A percentile compares a stretch with the other conserved stretches of the same genome.
These are phyloP conservation scores for Powellomyces hirtus DNA, from an alignment of 192 early-diverging fungal genomes.

Conservation along the genomic window DNA sequence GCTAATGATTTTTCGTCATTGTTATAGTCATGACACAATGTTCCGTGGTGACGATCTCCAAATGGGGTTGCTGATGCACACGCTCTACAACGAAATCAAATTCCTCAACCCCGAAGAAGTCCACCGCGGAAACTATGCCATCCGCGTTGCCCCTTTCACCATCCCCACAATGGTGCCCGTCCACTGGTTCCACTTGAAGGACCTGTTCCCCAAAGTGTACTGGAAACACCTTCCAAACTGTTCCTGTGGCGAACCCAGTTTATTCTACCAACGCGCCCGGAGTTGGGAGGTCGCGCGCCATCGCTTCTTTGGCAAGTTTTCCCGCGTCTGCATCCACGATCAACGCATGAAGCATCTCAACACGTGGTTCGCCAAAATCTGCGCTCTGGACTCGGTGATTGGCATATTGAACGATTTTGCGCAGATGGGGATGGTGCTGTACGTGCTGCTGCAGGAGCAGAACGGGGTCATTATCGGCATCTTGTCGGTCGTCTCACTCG, in stretches of 20 bases:
- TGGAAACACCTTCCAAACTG: slow-evolving; percentile 1
- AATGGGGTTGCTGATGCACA: slow-evolving; percentile 23
- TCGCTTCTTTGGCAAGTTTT: slow-evolving; percentile 2
- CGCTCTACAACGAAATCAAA: neutral
- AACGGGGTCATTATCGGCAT: neutral
- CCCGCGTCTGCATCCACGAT: neutral
- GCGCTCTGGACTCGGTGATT: neutral
- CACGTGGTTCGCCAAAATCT: slow-evolving; percentile 11
- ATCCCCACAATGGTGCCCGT: slow-evolving; percentile 20
- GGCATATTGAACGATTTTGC: slow-evolving; percentile 4
- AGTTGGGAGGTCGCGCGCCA: slow-evolving; percentile 9
- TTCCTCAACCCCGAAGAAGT: slow-evolving; percentile 6
- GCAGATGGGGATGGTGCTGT: neutral
- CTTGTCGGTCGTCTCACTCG: neutral
- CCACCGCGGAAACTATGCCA: neutral
- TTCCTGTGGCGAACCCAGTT: slow-evolving; percentile 21
- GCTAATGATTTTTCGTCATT: neutral
- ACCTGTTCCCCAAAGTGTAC: slow-evolving; percentile 23
- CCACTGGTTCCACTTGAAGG: slow-evolving; percentile 19
- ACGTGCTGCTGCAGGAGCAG: neutral
- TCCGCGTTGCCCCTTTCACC: neutral
- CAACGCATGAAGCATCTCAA: neutral
- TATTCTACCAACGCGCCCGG: slow-evolving; percentile 25
- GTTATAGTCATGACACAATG: slow-evolving; percentile 21
- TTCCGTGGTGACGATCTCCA: slow-evolving; percentile 31